Conservation (phyloP, 2,329 filamentous ascomycete genomes). For the Stagonosporopsis chrysanthemi region DNA sequence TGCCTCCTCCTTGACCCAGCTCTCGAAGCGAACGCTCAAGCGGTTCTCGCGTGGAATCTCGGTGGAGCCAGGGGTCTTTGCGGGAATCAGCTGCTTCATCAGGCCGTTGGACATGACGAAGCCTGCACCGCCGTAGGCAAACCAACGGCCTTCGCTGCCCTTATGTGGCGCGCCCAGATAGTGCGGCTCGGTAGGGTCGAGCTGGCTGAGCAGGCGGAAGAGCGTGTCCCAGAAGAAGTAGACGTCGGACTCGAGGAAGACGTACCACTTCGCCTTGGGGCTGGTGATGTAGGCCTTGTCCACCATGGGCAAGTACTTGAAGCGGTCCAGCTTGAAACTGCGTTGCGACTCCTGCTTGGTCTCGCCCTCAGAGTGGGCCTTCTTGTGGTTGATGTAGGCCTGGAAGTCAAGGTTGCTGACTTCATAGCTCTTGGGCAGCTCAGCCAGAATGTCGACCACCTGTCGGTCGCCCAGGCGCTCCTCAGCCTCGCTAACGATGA, state of each 20-base stretch:
- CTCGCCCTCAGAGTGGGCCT: conserved; percentile 47
- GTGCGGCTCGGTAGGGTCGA: conserved; percentile 47
- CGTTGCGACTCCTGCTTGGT: conserved; percentile 57
- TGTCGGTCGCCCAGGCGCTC: conserved; percentile 61
- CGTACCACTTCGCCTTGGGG: conserved; percentile 49
- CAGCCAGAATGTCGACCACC: conserved; percentile 58
- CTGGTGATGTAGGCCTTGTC: conserved; percentile 56
- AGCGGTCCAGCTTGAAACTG: conserved; percentile 65
- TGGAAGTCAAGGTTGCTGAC: conserved; percentile 60
- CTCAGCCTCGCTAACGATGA: conserved; percentile 67
- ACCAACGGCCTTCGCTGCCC: conserved; percentile 43
- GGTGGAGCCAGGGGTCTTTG: conserved; percentile 26
- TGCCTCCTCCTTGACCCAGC: conserved; percentile 54
- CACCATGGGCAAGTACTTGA: conserved; percentile 66
- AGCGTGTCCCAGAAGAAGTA: conserved; percentile 52
- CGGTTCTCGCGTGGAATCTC: conserved; percentile 44
- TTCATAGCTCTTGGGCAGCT: conserved; percentile 55
- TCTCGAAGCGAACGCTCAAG: conserved; percentile 42
- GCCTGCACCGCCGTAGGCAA: conserved; percentile 56
- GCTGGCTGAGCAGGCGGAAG: conserved; percentile 51
- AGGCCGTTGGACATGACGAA: conserved; percentile 59
- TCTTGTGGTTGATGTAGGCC: conserved; percentile 57
- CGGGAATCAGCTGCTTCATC: conserved; percentile 57
- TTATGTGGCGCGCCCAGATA: conserved; percentile 52
- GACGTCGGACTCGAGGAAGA: conserved; percentile 51